phyloP scores from a whole-genome alignment of 805 yeast species.

The Barnettozyma californica region DNA sequence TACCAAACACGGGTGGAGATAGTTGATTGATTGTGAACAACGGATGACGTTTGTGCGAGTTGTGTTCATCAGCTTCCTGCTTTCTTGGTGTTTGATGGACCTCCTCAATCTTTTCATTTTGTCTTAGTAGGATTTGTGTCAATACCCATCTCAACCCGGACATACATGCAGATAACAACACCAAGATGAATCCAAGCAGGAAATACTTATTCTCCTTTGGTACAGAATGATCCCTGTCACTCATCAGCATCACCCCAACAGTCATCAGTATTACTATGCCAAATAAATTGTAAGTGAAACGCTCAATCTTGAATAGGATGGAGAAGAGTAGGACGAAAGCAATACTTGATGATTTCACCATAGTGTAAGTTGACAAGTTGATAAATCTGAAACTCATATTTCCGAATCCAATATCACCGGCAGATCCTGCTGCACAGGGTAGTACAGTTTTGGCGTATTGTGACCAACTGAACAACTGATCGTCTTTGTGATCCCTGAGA shows the following conservation, averaged over 20 bases:
- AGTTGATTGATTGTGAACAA: slow-evolving; percentile 77
- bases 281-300: slow-evolving; percentile 59
- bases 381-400: slow-evolving; percentile 78
- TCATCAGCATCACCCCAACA: slow-evolving; percentile 84
- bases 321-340: slow-evolving; percentile 90
- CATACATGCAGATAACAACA: slow-evolving; percentile 70
- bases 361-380: slow-evolving; percentile 80
- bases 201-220: slow-evolving; percentile 17
- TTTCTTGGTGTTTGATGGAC: neutral
- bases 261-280: slow-evolving; percentile 77
- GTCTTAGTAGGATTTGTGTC: slow-evolving; percentile 66
- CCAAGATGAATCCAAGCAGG: slow-evolving; percentile 63
- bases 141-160: slow-evolving; percentile 95
- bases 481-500: slow-evolving; percentile 5
- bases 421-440: slow-evolving; percentile 84
- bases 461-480: slow-evolving; percentile 20
- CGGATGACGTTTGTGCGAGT: slow-evolving; percentile 49
- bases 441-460: slow-evolving; percentile 51
- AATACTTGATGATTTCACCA: slow-evolving; percentile 84
- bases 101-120: slow-evolving; percentile 4
- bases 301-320: slow-evolving; percentile 72
- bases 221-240: slow-evolving; percentile 35
- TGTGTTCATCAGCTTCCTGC: neutral
- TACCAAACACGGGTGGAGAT: slow-evolving; percentile 75
- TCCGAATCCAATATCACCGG: slow-evolving; percentile 92